Conservation (phyloP, 495 filamentous ascomycete species). For the Daldinia bambusicola region DNA sequence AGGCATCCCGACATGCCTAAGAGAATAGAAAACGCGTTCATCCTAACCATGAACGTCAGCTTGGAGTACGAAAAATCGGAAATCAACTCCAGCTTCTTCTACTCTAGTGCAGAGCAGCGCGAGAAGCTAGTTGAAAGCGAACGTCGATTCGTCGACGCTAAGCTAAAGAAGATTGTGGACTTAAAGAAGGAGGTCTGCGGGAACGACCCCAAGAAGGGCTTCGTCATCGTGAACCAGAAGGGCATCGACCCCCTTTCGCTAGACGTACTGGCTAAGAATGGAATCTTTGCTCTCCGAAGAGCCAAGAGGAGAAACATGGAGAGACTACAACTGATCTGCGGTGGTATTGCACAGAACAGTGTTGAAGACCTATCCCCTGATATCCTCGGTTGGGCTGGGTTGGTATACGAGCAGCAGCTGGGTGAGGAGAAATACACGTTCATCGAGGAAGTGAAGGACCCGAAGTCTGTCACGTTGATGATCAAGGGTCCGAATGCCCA, state of each 20-base stretch:
- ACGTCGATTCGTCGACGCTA: slow-evolving; percentile 93
- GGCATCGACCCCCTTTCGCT: slow-evolving; percentile 96
- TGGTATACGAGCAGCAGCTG: slow-evolving; percentile 96
- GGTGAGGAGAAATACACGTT: slow-evolving; percentile 99
- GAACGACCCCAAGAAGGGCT: slow-evolving; percentile 91
- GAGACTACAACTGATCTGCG: slow-evolving; percentile 91
- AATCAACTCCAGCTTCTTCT: slow-evolving; percentile 99
- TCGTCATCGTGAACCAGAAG: slow-evolving; percentile 99
- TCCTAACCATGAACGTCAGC: slow-evolving; percentile 95
- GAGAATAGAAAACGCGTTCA: slow-evolving; percentile 91
- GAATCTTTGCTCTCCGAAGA: slow-evolving; percentile 90
- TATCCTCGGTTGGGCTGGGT: slow-evolving; percentile 93
- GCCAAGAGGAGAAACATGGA: slow-evolving; percentile 99
- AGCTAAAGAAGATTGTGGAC: slow-evolving; percentile 96
- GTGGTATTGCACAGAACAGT: slow-evolving; percentile 91
- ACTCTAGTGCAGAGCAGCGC: slow-evolving; percentile 93
- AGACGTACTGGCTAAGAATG: slow-evolving; percentile 96
- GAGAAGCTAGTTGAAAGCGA: slow-evolving; percentile 99
- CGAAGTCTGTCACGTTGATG: slow-evolving; percentile 97
- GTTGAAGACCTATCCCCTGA: slow-evolving; percentile 92
- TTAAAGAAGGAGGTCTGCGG: slow-evolving; percentile 98
- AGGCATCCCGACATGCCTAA: slow-evolving; percentile 99
- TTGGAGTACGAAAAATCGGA: slow-evolving; percentile 99
- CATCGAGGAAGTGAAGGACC: slow-evolving; percentile 97
- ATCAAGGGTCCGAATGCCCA: slow-evolving; percentile 98